phyloP scores from a whole-genome alignment of 345 rosid species.

The Heritiera fomes region DNA sequence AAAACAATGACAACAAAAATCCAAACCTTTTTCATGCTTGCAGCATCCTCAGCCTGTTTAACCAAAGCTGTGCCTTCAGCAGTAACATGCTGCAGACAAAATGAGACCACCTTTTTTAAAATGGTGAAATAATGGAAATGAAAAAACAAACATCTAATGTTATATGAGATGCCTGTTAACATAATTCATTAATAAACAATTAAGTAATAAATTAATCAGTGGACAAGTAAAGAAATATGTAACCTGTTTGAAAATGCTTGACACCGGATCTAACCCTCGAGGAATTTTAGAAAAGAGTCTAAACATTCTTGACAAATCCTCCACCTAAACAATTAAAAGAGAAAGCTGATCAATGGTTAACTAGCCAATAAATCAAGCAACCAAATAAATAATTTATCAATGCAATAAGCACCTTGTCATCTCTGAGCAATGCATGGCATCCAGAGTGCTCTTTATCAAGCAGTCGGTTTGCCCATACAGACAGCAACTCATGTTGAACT shows the following conservation, averaged over 20 bases:
- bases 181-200: not conserved
- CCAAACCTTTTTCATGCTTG: constrained; percentile 44
- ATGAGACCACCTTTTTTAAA: not conserved
- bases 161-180: not conserved
- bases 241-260: constrained; percentile 66
- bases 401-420: constrained; percentile 57
- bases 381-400: constrained; percentile 15
- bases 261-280: constrained; percentile 59
- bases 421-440: constrained; percentile 66
- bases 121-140: too few relatives aligned
- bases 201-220: not conserved
- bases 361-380: not conserved
- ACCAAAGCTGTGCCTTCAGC: constrained; percentile 70
- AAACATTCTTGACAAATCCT: constrained; percentile 79
- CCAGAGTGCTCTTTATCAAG: constrained; percentile 77
- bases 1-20: not conserved
- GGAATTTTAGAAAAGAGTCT: constrained; percentile 62
- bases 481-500: constrained; percentile 59
- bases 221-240: not conserved
- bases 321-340: constrained; percentile 41
- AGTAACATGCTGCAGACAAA: constrained; percentile 55
- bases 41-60: constrained; percentile 75
- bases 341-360: not conserved
- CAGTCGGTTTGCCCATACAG: constrained; percentile 53
- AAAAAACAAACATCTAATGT: too few relatives aligned